Evolutionary conservation across 2,329 filamentous ascomycete species (phyloP), one percentile per base, ranked within the genome.

Genomic region (Teratosphaeria epicoccoides): DNA sequence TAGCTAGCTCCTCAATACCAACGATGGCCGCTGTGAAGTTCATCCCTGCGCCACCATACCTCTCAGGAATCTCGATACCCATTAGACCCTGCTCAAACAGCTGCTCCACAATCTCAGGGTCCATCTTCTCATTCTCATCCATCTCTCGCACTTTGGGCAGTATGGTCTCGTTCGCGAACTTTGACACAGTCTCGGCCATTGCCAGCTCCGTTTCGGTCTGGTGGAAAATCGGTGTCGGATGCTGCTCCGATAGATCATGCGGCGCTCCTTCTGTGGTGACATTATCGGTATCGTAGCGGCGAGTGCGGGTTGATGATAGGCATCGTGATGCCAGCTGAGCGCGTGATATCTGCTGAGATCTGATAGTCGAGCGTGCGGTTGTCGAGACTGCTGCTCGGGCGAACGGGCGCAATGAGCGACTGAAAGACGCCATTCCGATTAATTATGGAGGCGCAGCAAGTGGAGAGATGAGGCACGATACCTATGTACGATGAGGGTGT

Each of bases 11-110:
- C 73, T 98, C 93, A 63, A 98, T 98, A 24, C 88, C 91, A 44
- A 98, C 84, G 66, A 98, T 95, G 55, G 90, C 91, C 1, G 90
- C 76, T 0, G 93, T 97, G 73, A 98, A 98, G 79, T 96, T 96
- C 93, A 98, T 97, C 61, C 90, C 93, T 0, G 91, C 88, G 55
- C 93, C 93, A 55, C 93, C 93, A 67, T 85, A 98, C 71, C 96
- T 90, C 71, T 98, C 93, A 14, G 93, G 91, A 52, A 98, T 95
- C 74, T 98, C 93, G 58, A 98, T 80, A 56, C 89, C 86, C 93
- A 98, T 98, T 47, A 98, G 76, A 0, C 93, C 93, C 68, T 97
- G 90, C 75, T 98, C 93, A 64, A 98, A 98, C 49, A 95, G 80
- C 72, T 93, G 87, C 74, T 95, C 89, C 5, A 98, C 85, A 6